phyloP scores from a whole-genome alignment of 2,329 filamentous ascomycete species.

The Xylariaceae sp. region DNA sequence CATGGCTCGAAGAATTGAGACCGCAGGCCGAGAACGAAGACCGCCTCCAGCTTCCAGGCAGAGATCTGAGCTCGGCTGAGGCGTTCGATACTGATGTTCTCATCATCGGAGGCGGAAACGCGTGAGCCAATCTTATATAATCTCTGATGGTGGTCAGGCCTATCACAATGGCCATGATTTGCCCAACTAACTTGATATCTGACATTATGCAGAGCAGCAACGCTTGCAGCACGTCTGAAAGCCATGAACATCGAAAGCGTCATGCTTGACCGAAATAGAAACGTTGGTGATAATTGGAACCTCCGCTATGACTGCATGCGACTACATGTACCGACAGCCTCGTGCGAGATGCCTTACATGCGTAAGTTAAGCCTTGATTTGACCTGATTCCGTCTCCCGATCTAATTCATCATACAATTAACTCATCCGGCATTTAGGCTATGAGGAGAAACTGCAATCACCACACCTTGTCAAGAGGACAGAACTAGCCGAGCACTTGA shows the following conservation, averaged over 20 bases:
- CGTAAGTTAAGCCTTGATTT: too few species aligned
- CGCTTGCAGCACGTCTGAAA: conserved; percentile 28
- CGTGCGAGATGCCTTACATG: conserved; percentile 24
- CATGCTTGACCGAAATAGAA: conserved; percentile 28
- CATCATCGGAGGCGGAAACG: conserved; percentile 27
- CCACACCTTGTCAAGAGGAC: conserved; percentile 14
- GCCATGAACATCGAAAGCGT: conserved; percentile 27
- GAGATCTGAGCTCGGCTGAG: conserved; percentile 6
- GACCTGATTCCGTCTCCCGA: too few species aligned
- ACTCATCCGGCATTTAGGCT: too few species aligned
- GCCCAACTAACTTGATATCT: not conserved
- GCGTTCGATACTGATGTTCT: conserved; percentile 25
- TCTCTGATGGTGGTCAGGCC: too few species aligned
- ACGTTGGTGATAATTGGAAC: conserved; percentile 32
- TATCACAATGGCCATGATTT: too few species aligned
- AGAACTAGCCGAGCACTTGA: conserved; percentile 19
- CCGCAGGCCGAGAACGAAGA: conserved; percentile 21
- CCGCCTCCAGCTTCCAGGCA: conserved; percentile 14
- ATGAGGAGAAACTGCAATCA: conserved; percentile 8
- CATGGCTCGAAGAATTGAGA: conserved; percentile 19
- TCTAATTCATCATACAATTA: too few species aligned
- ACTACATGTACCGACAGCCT: conserved; percentile 31
- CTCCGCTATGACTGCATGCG: conserved; percentile 29
- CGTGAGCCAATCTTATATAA: too few species aligned
- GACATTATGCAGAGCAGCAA: not conserved